A percentile compares a stretch with the other conserved stretches of the same genome.
These are phyloP conservation scores for Rhizopogon rudus DNA, from an alignment of 768 basidiomycete species.

Conservation along the genomic window DNA sequence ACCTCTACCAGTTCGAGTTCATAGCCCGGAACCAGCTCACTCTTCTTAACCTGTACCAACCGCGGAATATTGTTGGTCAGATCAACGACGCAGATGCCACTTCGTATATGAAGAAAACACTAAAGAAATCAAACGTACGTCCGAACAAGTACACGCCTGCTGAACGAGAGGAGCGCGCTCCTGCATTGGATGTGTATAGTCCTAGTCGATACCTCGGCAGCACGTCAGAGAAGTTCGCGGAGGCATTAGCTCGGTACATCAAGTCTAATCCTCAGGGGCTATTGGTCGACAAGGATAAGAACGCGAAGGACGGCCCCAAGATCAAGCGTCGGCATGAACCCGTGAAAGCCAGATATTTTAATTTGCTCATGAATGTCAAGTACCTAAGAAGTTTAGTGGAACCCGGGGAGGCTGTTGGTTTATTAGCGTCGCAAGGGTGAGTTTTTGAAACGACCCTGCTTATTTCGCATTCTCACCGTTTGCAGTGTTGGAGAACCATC, in stretches of 20 bases:
- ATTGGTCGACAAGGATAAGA: conserved; percentile 38
- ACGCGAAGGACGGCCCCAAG: conserved; percentile 31
- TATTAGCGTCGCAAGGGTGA: conserved; percentile 95
- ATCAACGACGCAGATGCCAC: conserved; percentile 66
- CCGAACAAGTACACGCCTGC: conserved; percentile 35
- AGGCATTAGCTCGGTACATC: conserved; percentile 73
- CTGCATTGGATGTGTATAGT: conserved; percentile 68
- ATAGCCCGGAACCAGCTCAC: conserved; percentile 82
- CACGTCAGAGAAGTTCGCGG: conserved; percentile 90
- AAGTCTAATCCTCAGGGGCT: conserved; percentile 62
- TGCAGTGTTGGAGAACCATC: conserved; percentile 94
- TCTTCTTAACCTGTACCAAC: conserved; percentile 67
- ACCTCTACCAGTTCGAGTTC: conserved; percentile 91
- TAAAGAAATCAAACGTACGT: conserved; percentile 64
- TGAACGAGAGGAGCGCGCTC: conserved; percentile 59
- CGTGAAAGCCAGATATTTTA: conserved; percentile 58
- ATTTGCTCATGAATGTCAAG: conserved; percentile 81
- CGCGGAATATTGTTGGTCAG: conserved; percentile 48
- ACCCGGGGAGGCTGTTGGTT: conserved; percentile 97
- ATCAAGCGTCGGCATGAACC: conserved; percentile 43
- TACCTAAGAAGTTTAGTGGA: conserved; percentile 93
- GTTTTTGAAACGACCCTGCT: conserved; percentile 15
- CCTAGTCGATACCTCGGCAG: conserved; percentile 81
- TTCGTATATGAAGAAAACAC: conserved; percentile 82
- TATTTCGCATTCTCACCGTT: not conserved